Base-by-base conservation (phyloP, 352 stramenopile genomes). In the Pythium apleroticum region DNA sequence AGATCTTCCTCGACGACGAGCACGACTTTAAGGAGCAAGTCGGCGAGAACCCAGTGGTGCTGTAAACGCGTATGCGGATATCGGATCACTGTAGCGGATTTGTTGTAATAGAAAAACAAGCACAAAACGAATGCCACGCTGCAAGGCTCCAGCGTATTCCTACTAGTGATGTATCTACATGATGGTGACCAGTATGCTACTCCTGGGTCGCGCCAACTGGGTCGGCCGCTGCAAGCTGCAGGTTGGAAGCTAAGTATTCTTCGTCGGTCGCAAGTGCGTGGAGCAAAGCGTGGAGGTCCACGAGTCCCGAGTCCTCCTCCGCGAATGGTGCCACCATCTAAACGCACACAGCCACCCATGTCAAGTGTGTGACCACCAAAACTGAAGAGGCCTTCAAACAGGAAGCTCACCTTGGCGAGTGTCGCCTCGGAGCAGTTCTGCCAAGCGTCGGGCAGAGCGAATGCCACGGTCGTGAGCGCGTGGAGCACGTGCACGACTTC, bases 1-100 rank as follows among this genome's bases (percentile, higher is more conserved):
- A 98, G 68, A 98, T 99, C 74, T 99, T 98, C 72, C 73, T 96
- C 28, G 96, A 86, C 53, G 76, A 93, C 8, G 66, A 93, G 31
- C 97, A 99, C 86, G 93, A 97, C 48, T 97, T 98, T 75, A 68
- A 75, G 3, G 72, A 78, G 20, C 77, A 98, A 66, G 80, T 99
- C 57, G 87, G 87, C 12, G 77, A 90, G 69, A 93, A 93, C 72
- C 87, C 87, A 25, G 76, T 88, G 37, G 86, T 94, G 48, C 69
- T 92, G 73, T 96, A 93, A 64, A 55, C 39, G 28, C 20, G 5
- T 5, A 22, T 12, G 39, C n/a, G n/a, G n/a, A n/a, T n/a, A n/a
- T n/a, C n/a, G n/a, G n/a, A 15, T 3, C 7, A 22, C 12, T 41
- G 43, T 22, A 63, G 31, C 20, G 17, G 69, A 60, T 50, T 50